A percentile compares a stretch with the other conserved stretches of the same genome.
These are phyloP conservation scores for Dovyalis caffra DNA, from an alignment of 345 rosid genomes.

Conservation along the genomic window DNA sequence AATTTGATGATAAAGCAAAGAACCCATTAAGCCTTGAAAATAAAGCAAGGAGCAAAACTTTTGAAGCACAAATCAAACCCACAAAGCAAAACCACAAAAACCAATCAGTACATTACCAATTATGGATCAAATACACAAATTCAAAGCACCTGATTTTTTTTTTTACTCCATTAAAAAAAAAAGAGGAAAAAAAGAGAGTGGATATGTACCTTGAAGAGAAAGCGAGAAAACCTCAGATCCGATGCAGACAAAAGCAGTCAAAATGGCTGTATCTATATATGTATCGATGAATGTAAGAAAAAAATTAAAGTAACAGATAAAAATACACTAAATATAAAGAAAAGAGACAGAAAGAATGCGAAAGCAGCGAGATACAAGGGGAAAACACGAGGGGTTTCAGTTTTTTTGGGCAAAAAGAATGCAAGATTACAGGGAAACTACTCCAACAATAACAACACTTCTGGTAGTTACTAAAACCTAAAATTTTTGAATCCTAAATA, in stretches of 20 bases:
- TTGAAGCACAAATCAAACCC: not conserved
- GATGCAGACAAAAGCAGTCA: not conserved
- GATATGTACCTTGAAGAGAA: constrained; percentile 8
- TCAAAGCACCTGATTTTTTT: not conserved
- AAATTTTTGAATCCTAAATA: not conserved
- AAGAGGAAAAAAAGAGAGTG: not conserved
- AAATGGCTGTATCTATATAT: not conserved
- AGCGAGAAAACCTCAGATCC: constrained; percentile 17
- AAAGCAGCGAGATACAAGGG: constrained; percentile 3
- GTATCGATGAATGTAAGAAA: not conserved
- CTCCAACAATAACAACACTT: not conserved
- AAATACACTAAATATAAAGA: not conserved
- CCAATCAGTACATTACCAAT: not conserved
- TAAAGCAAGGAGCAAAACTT: constrained; percentile 10
- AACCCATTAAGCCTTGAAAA: not conserved
- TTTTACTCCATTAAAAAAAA: not conserved
- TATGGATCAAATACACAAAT: not conserved
- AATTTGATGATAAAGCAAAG: not conserved
- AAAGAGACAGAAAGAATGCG: not conserved
- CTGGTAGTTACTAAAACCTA: not conserved
- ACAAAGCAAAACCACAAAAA: not conserved
- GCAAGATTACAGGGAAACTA: not conserved
- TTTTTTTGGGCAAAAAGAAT: not conserved
- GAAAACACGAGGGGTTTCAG: constrained; percentile 1
- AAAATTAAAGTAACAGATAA: not conserved